Conservation (phyloP, 495 filamentous ascomycete species). For the Aspergillus taichungensis region DNA sequence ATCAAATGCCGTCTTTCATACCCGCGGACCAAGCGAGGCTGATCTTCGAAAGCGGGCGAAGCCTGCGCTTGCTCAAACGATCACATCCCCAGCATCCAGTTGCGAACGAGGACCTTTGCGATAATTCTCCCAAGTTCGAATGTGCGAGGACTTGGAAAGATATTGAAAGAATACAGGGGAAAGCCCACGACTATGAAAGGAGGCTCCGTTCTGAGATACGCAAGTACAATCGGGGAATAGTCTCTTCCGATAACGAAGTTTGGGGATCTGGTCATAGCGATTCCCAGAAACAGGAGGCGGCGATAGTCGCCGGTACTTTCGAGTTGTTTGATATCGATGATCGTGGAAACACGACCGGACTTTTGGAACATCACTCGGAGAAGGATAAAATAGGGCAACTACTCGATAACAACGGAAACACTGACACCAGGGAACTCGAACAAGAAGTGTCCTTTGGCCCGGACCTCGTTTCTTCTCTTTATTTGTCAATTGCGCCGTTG, state of each 20-base stretch:
- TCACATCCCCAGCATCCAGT: slow-evolving; percentile 76
- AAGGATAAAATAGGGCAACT: slow-evolving; percentile 22
- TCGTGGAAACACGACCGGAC: slow-evolving; percentile 12
- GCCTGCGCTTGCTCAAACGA: slow-evolving; percentile 60
- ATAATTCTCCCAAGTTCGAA: slow-evolving; percentile 48
- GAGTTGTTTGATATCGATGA: slow-evolving; percentile 35
- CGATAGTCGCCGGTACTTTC: slow-evolving; percentile 17
- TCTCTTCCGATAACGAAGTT: neutral
- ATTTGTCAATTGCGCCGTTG: slow-evolving; percentile 67
- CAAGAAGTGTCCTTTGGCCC: slow-evolving; percentile 43
- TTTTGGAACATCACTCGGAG: slow-evolving; percentile 17
- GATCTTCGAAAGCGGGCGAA: slow-evolving; percentile 72
- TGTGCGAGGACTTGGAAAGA: slow-evolving; percentile 74
- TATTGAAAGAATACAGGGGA: slow-evolving; percentile 52
- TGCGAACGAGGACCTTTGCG: slow-evolving; percentile 37
- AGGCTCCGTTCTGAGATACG: slow-evolving; percentile 36
- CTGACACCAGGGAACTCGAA: neutral
- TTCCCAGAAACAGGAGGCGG: slow-evolving; percentile 1
- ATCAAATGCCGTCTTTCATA: slow-evolving; percentile 59
- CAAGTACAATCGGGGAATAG: slow-evolving; percentile 23
- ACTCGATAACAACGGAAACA: slow-evolving; percentile 11
- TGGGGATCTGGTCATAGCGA: neutral
- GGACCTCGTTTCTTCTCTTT: slow-evolving; percentile 59
- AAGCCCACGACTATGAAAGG: slow-evolving; percentile 54
- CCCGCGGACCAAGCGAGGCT: slow-evolving; percentile 51